Evolutionary conservation across 805 yeast species (phyloP).

Genomic region (Kodamaea laetipori): DNA sequence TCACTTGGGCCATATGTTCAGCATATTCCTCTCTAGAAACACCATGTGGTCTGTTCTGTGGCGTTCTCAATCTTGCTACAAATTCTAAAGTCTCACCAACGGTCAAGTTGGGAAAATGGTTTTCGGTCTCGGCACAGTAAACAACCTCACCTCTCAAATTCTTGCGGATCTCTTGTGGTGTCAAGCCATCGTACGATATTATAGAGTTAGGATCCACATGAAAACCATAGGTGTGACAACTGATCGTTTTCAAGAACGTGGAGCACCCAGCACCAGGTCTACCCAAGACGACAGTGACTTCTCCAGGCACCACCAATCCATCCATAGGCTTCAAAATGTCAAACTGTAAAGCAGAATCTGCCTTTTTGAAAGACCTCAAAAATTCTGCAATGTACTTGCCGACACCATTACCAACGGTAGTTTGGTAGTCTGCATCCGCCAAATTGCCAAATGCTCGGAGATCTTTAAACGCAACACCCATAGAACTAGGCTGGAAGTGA

Average conservation of each 20-base stretch:
- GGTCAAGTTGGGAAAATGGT: conserved; percentile 67
- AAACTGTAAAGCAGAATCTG: conserved; percentile 28
- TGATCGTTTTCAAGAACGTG: conserved; percentile 62
- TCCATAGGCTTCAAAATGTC: conserved; percentile 68
- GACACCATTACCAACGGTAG: conserved; percentile 16
- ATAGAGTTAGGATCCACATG: conserved; percentile 47
- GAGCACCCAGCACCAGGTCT: conserved; percentile 86
- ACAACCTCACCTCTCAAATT: conserved; percentile 70
- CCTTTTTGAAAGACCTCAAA: conserved; percentile 11
- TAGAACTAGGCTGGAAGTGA: conserved; percentile 17
- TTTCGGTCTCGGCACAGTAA: conserved; percentile 68
- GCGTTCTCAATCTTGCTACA: conserved; percentile 63
- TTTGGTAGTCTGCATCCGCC: conserved; percentile 19
- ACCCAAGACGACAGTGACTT: conserved; percentile 70
- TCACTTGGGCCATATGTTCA: conserved; percentile 43
- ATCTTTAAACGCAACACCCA: conserved; percentile 19
- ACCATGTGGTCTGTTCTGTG: conserved; percentile 61
- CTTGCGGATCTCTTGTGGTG: conserved; percentile 49
- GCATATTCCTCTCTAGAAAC: conserved; percentile 43
- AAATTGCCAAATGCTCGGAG: conserved; percentile 17
- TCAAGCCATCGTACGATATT: conserved; percentile 57
- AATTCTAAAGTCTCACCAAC: conserved; percentile 67
- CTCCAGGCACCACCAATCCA: conserved; percentile 62
- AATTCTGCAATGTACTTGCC: conserved; percentile 11
- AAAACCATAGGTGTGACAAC: conserved; percentile 66